Evolutionary conservation across 768 basidiomycete species (phyloP).

Genomic region (Daedaleopsis nitida): DNA sequence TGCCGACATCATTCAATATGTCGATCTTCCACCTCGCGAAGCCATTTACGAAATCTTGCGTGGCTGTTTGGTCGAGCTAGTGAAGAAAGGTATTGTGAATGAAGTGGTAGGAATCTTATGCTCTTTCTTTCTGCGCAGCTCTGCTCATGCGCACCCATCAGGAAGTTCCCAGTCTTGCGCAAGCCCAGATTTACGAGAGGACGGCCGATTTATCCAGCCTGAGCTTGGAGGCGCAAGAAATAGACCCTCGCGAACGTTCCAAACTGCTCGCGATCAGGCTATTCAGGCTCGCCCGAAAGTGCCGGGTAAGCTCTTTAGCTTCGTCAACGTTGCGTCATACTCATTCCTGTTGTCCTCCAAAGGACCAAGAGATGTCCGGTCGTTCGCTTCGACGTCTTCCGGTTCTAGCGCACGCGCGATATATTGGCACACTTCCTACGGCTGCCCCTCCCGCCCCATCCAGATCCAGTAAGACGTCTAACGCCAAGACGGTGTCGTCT

Average conservation of each 20-base stretch:
- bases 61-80: slow-evolving; percentile 79
- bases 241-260: slow-evolving; percentile 48
- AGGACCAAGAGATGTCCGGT: slow-evolving; percentile 87
- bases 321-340: not conserved
- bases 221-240: not conserved
- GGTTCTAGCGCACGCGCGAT: slow-evolving; percentile 85
- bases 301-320: slow-evolving; percentile 59
- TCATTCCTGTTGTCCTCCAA: not conserved
- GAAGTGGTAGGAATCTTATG: slow-evolving; percentile 49
- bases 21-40: slow-evolving; percentile 87
- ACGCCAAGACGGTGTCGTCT: slow-evolving; percentile 3
- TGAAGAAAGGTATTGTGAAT: slow-evolving; percentile 69
- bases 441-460: slow-evolving; percentile 7
- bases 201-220: slow-evolving; percentile 23
- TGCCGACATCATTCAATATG: slow-evolving; percentile 94
- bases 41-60: slow-evolving; percentile 93
- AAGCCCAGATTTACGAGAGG: slow-evolving; percentile 58
- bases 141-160: slow-evolving; percentile 26
- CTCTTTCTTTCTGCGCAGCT: not conserved
- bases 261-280: slow-evolving; percentile 60
- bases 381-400: slow-evolving; percentile 91
- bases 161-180: slow-evolving; percentile 63
- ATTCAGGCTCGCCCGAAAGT: slow-evolving; percentile 69
- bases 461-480: not conserved
- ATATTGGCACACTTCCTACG: slow-evolving; percentile 58